Evolutionary conservation across 1,284 basidiomycete species (phyloP).

Genomic region (Puccinia hordei): DNA sequence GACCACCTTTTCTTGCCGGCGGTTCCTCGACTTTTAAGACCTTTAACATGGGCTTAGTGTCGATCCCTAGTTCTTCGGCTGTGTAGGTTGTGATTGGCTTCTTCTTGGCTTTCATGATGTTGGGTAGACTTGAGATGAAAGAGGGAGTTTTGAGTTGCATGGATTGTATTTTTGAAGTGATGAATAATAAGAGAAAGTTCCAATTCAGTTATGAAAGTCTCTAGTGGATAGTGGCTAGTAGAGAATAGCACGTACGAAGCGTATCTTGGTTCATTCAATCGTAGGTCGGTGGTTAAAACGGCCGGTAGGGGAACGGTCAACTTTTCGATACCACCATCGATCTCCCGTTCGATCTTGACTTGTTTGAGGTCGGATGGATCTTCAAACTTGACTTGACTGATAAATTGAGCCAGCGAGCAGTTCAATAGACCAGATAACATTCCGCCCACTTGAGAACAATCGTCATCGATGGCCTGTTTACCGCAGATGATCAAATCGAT

Average conservation of each 20-base stretch:
- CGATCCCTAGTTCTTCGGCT: slow-evolving; percentile 76
- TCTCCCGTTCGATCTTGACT: slow-evolving; percentile 80
- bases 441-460: slow-evolving; percentile 93
- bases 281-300: slow-evolving; percentile 88
- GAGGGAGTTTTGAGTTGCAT: too few relatives aligned
- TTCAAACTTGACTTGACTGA: slow-evolving; percentile 77
- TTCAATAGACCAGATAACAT: slow-evolving; percentile 91
- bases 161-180: background rate
- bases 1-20: slow-evolving; percentile 84
- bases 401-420: slow-evolving; percentile 94
- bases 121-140: slow-evolving; percentile 57
- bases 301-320: slow-evolving; percentile 79
- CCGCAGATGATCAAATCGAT: slow-evolving; percentile 89
- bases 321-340: slow-evolving; percentile 90
- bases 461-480: slow-evolving; percentile 99
- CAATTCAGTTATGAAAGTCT: background rate
- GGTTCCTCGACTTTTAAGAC: slow-evolving; percentile 89
- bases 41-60: slow-evolving; percentile 75
- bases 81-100: slow-evolving; percentile 87
- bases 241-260: slow-evolving; percentile 81
- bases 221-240: background rate
- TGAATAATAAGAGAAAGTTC: background rate
- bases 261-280: slow-evolving; percentile 81
- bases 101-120: slow-evolving; percentile 79
- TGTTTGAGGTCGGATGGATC: slow-evolving; percentile 68